Base-by-base conservation (phyloP, 441 rosid species). In the Gossypium trilobum region DNA sequence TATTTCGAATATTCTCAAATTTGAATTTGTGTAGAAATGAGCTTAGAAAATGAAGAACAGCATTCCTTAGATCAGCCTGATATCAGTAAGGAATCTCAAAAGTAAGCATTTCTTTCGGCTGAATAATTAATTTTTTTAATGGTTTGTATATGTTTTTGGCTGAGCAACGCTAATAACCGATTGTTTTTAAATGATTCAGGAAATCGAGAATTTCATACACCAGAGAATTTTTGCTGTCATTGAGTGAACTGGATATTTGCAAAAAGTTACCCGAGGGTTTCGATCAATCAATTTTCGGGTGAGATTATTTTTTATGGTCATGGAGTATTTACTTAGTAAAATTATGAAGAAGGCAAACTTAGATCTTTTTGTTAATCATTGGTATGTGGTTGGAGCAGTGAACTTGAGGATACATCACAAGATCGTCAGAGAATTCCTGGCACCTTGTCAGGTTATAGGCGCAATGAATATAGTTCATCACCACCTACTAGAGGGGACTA, bases 401-500 rank as follows among this genome's bases (percentile, higher is more conserved):
- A 85, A 79, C 81, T 78, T 62, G 91, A 86, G 82, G 95, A 89
- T 78, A 73, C 87, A 73, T 82, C 82, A 62, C 87, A 83, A 31
- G 98, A 92, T 68, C 86, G 86, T 46, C 85, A 62, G 68, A 90
- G 92, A 81, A 36, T 33, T 76, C 74, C 95, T 29, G 88, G 91
- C n/a, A 74, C 83, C 78, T 86, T 86, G 67, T 77, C 87, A 10
- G 76, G 80, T 76, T 88, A 74, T 65, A 87, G 91, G 76, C 87
- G 87, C 39, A 86, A 83, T 67, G 99, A 95, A 67, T 88, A 88
- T 84, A 83, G 95, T 64, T 93, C 98, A 39, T 93, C 99, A 27
- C 98, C 95, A 36, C 97, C 98, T 58, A 86, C 83, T 62, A 85
- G 91, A 82, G 98, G 93, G 77, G 98, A 93, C 71, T 83, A 80